Base-by-base conservation (phyloP, 257 asterid genomes). In the Paraleonurus japonicus region DNA sequence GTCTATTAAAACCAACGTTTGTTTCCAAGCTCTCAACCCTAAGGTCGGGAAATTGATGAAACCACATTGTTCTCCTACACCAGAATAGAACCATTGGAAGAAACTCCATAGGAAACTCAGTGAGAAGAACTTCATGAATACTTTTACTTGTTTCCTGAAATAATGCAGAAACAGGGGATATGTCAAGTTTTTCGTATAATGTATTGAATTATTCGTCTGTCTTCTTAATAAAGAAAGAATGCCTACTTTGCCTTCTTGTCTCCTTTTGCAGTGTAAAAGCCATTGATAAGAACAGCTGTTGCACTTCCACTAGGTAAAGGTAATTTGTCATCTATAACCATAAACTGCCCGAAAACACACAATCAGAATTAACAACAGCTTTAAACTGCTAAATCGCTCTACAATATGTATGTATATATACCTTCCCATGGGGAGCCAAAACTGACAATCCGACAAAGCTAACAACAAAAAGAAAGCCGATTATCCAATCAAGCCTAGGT, bases 11-110 rank as follows among this genome's bases (percentile, higher is more conserved):
- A n/a, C 89, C 0, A n/a, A 88, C 97, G 92, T 7, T 20, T 92
- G 89, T 70, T 66, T 78, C 89, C 86, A 82, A 28, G 98, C 98
- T 84, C 81, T 87, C 84, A 92, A 70, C 1, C 98, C 98, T 0
- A 92, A 83, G 0, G 88, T 83, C 8, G 98, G 98, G 73, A 87
- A 81, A 60, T 65, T 81, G 16, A 60, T 13, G 59, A 88, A 86
- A 3, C 95, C 95, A 26, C 95, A 88, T 2, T 70, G 81, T 20
- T 80, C 92, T 1, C 59, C 77, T n/a, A n/a, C n/a, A 3, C 73
- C 78, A 3, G 89, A 73, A 70, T 81, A 85, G 61, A 89, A 82
- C 96, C 96, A 89, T 50, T 89, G 85, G 65, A 89, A 66, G 61
- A 65, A 77, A 0, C 82, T 85, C 83, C 83, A 32, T 43, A 82